Base-by-base conservation (phyloP, 768 basidiomycete genomes). In the Xerocomellus intermedius region DNA sequence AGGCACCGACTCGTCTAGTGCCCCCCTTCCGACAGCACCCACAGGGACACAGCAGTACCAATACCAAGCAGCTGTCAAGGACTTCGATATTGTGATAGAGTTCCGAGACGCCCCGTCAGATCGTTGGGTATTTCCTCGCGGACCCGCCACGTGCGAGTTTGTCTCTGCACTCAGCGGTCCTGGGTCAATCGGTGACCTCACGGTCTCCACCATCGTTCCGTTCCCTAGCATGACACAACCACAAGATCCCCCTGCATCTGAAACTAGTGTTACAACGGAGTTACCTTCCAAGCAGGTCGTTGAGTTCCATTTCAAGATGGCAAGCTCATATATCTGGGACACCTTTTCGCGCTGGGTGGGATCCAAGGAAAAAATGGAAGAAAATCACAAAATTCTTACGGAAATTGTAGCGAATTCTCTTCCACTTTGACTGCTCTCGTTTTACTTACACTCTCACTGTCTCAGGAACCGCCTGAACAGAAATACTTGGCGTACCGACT, bases 21-120 rank as follows among this genome's bases (percentile, higher is more conserved):
- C 59, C 13, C 45, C 59, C 22, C 21, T 60, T 51, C 39, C 64
- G n/a, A 54, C 63, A 24, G 46, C 55, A 33, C 45, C 56, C 9
- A 30, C 59, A 32, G 32, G 52, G 38, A 26, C 64, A 19, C 56
- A 62, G 14, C 68, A 58, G 52, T 67, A 58, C 55, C 67, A 61
- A 41, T 60, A 61, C 38, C 66, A 62, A 52, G 22, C 57, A 28
- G 65, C 79, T 17, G 65, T 77, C 33, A 84, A 79, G 63, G 80
- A 82, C n/a, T 88, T 84, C 62, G 89, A 91, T 64, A 65, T 92
- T 2, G 81, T 91, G 22, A 64, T 92, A 48, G 87, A 89, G 63
- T 91, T 89, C 59, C 72, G 77, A 47, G 89, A 91, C 62, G 71
- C 73, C 5, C 75, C 82, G 3, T 73, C 74, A 41, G 86, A 89